Evolutionary conservation across 176 grass and related monocot genomes (phyloP).

Genomic region (Pharus latifolius): DNA sequence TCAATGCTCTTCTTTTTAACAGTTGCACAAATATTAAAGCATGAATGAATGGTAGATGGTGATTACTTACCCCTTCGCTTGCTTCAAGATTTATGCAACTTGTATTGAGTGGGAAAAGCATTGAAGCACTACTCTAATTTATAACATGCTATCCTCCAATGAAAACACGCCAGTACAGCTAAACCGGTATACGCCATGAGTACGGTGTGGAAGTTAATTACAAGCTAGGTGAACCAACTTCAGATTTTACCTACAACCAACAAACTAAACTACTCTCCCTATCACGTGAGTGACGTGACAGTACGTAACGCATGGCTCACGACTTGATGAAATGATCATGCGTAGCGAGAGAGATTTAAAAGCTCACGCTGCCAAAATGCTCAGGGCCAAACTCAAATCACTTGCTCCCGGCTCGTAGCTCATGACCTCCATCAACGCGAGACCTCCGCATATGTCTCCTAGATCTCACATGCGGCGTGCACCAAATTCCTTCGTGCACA

Average conservation of each 20-base stretch:
- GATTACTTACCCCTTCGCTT: too few species aligned
- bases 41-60: too few species aligned
- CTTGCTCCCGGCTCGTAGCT: slow-evolving; percentile 4
- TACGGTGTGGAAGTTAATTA: too few species aligned
- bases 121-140: too few species aligned
- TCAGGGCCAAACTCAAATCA: not conserved
- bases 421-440: slow-evolving; percentile 29
- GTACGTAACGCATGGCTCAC: not conserved
- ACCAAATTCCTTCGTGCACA: slow-evolving; percentile 32
- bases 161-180: not conserved
- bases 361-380: slow-evolving; percentile 16
- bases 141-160: not conserved
- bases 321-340: not conserved
- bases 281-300: not conserved
- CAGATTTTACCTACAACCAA: not conserved
- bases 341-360: not conserved
- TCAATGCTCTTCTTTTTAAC: too few species aligned
- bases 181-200: not conserved
- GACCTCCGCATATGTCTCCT: not conserved
- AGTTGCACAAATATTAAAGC: too few species aligned
- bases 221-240: not conserved
- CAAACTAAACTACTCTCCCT: not conserved
- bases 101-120: too few species aligned
- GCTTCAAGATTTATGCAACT: too few species aligned
- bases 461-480: slow-evolving; percentile 41